Conservation (phyloP, 257 asterid species). For the Forsythia viridissima region DNA sequence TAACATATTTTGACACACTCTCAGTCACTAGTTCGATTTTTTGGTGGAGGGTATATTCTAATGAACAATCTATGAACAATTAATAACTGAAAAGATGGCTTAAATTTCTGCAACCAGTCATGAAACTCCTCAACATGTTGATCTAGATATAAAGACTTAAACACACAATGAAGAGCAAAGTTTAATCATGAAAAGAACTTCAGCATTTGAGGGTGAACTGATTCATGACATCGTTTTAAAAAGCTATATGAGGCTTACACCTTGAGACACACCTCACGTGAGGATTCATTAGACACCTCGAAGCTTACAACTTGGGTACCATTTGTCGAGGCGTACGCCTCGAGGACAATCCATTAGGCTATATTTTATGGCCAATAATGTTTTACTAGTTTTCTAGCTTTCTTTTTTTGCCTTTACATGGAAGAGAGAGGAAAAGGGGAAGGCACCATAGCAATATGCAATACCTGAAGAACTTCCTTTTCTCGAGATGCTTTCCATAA, state of each 20-base stretch:
- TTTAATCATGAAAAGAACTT: too few species aligned
- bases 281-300: neutral
- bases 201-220: neutral
- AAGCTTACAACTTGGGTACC: neutral
- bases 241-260: neutral
- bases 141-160: neutral
- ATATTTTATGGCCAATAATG: neutral
- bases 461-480: conserved; percentile 98
- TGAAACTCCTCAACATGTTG: neutral
- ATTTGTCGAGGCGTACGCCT: neutral
- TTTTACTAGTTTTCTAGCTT: neutral
- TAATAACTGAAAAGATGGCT: neutral
- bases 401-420: neutral
- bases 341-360: neutral
- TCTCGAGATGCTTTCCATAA: conserved; percentile 94
- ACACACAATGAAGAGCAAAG: neutral
- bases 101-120: neutral
- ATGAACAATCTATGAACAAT: neutral
- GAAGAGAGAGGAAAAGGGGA: neutral
- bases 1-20: neutral
- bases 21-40: neutral
- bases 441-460: neutral
- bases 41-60: neutral
- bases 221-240: neutral
- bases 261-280: neutral